A percentile compares a stretch with the other conserved stretches of the same genome.
Conservation (phyloP, 257 asterid species). For the Jaltomata sinuosa region DNA sequence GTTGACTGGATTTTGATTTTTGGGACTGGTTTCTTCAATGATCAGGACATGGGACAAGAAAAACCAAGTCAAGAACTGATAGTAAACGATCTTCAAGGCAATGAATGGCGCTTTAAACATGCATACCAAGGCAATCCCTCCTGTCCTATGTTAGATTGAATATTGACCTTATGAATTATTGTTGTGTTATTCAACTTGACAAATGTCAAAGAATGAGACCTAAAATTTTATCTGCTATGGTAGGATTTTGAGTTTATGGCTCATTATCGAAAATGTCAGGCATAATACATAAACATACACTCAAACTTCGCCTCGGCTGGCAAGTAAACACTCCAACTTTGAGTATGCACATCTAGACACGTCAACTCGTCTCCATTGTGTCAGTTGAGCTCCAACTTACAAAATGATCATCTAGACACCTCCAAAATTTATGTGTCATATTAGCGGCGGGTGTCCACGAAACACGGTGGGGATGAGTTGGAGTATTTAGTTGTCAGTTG, state of each 20-base stretch:
- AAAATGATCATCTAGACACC: no score
- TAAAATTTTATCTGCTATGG: neutral
- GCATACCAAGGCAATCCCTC: conserved; percentile 43
- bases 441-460: no score
- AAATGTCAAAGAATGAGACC: neutral
- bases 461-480: no score
- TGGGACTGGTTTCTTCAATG: neutral
- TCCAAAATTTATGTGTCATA: no score
- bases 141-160: neutral
- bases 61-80: conserved; percentile 51
- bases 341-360: no score
- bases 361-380: no score
- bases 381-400: no score
- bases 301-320: no score
- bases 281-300: no score
- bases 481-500: no score
- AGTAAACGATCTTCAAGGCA: conserved; percentile 59
- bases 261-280: neutral
- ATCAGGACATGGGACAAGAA: conserved; percentile 52
- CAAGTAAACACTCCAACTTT: no score
- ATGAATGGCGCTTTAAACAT: conserved; percentile 67
- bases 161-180: neutral
- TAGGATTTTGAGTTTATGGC: neutral
- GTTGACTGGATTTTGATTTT: neutral
- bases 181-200: neutral